These are phyloP conservation scores for Diaporthe sp. DNA, from an alignment of 2,329 filamentous ascomycete genomes.

Conservation along the genomic window DNA sequence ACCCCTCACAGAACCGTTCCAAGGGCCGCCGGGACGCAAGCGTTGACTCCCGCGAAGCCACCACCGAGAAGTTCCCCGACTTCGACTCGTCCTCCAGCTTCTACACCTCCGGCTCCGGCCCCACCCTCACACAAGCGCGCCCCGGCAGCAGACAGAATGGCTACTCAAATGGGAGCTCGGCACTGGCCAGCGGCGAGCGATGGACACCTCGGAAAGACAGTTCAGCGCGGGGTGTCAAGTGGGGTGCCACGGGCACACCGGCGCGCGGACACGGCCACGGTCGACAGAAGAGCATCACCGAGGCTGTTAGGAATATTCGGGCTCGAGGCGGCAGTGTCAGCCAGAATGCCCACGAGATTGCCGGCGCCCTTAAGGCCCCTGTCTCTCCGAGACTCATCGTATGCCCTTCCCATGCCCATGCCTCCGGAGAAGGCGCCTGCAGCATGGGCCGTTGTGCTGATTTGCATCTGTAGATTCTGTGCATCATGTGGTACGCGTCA, in stretches of 20 bases:
- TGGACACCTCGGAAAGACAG: constrained; percentile 73
- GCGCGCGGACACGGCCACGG: constrained; percentile 72
- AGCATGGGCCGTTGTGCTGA: constrained; percentile 44
- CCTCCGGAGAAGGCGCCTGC: constrained; percentile 7
- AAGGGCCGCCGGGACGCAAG: constrained; percentile 45
- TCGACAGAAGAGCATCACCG: constrained; percentile 87
- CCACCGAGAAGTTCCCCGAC: constrained; percentile 70
- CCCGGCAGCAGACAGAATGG: constrained; percentile 45
- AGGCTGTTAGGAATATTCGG: constrained; percentile 88
- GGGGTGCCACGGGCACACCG: constrained; percentile 42
- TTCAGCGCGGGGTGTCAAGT: constrained; percentile 48
- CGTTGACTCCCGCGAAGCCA: constrained; percentile 48
- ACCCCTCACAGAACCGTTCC: constrained; percentile 50
- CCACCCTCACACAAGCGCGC: constrained; percentile 13
- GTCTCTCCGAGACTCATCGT: constrained; percentile 91
- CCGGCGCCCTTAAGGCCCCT: constrained; percentile 89
- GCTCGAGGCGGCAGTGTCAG: constrained; percentile 86
- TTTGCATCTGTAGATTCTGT: constrained; percentile 74
- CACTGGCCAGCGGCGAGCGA: constrained; percentile 57
- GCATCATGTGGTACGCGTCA: constrained; percentile 92
- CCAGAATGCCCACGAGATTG: constrained; percentile 93
- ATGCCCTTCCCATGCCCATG: constrained; percentile 50
- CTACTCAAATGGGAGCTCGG: constrained; percentile 43
- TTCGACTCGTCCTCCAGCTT: constrained; percentile 53
- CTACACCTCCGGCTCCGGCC: not conserved